Evolutionary conservation across 1,139 yeast species (phyloP), one percentile per base, ranked within the genome.

Genomic region (Diutina scorzettiae): DNA sequence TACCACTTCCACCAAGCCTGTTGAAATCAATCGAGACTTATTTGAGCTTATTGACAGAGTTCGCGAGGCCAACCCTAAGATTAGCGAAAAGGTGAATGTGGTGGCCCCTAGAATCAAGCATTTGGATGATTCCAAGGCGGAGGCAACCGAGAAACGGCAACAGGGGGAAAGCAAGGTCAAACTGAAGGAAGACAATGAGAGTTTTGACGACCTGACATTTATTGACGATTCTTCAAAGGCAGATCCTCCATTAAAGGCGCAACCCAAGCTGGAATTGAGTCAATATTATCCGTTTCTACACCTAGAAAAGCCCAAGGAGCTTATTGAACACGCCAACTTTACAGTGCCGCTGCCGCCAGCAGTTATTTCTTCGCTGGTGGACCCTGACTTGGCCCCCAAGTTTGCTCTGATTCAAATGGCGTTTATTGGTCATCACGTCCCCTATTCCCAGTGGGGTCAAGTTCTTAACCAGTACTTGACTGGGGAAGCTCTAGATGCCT

Each of bases 401-500:
- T 12, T 34, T 14, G 39, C 39, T 2, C 39, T 20, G 29, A 23
- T 34, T 14, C 39, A 34, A 14, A 23, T 34, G 20, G 18, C 16
- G 4, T 34, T 23, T 16, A 34, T 34, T 3, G 27, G 28, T 9
- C 21, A 34, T 19, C 19, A 17, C 3, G 39, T 34, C 17, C 39
- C 39, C 17, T 34, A 6, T 6, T n/a, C 21, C 24, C 18, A 34
- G 14, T 34, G 39, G 39, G 39, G 39, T 5, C 11, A 21, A 8
- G 11, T 34, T 6, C 39, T 34, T 9, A 14, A n/a, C 9, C 28
- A 19, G n/a, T 34, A 23, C 28, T 16, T 34, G 8, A 23, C 9
- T 2, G 39, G 23, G 11, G 39, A 34, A 23, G 39, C 39, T 5
- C 39, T 34, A 8, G 39, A 34, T 14, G 39, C 39, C 28, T 34